These are phyloP conservation scores for Penicillium silybi DNA, from an alignment of 495 filamentous ascomycete genomes.

Conservation along the genomic window DNA sequence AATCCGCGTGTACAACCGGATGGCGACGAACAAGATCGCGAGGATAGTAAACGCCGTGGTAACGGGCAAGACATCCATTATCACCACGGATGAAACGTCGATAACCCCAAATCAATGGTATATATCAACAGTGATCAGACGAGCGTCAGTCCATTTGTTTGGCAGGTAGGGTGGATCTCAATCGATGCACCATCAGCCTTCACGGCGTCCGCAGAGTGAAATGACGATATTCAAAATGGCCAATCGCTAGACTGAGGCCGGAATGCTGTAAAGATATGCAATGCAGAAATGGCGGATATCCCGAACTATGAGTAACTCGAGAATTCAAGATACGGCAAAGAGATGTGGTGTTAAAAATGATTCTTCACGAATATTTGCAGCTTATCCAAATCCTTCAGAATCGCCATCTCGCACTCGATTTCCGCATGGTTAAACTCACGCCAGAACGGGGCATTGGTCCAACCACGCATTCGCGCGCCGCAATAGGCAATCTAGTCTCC, in stretches of 20 bases:
- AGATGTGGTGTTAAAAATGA: background rate
- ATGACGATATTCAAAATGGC: background rate
- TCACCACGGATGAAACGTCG: background rate
- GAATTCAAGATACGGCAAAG: background rate
- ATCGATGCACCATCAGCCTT: background rate
- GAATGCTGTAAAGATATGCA: background rate
- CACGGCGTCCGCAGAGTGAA: background rate
- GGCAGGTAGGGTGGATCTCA: background rate
- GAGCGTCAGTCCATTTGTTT: background rate
- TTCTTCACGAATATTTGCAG: background rate
- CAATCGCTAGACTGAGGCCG: background rate
- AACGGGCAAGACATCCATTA: slow-evolving; percentile 15
- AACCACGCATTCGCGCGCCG: slow-evolving; percentile 2
- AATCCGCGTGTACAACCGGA: slow-evolving; percentile 32
- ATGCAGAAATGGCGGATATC: background rate
- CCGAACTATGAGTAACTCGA: background rate
- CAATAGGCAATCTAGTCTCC: slow-evolving; percentile 6
- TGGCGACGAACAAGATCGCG: slow-evolving; percentile 23
- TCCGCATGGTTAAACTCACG: background rate
- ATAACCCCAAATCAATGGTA: background rate
- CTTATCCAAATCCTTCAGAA: background rate
- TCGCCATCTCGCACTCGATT: background rate
- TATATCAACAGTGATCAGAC: background rate
- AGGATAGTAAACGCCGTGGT: slow-evolving; percentile 24
- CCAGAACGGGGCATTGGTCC: background rate